These are phyloP conservation scores for Boehmeria nivea DNA, from an alignment of 306 rosid genomes.

Conservation along the genomic window DNA sequence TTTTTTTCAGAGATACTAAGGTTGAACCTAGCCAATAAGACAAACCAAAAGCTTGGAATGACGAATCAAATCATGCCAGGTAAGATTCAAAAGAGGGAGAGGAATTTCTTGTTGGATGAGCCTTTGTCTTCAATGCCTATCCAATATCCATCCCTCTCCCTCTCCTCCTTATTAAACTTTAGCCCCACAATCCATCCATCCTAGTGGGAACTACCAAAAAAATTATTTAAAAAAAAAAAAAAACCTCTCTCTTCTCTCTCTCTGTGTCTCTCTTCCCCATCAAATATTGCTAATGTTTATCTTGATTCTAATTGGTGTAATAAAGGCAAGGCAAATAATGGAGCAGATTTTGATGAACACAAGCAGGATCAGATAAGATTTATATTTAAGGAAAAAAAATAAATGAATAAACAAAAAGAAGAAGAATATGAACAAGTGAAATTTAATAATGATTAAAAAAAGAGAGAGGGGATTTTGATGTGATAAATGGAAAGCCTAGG, in stretches of 20 bases:
- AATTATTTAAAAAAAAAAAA: no score
- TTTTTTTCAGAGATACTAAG: constrained; percentile 19
- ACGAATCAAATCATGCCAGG: constrained; percentile 50
- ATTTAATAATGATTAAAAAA: no score
- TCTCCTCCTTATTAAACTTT: constrained; percentile 23
- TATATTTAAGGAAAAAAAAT: not conserved
- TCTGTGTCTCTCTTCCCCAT: not conserved
- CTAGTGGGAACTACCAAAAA: constrained; percentile 20
- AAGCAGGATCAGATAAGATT: constrained; percentile 26
- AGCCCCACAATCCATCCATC: constrained; percentile 78
- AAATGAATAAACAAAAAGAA: not conserved
- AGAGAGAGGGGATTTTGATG: not conserved
- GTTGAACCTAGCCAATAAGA: constrained; percentile 62
- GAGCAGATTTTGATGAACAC: constrained; percentile 27
- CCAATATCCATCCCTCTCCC: constrained; percentile 31
- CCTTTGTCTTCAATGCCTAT: constrained; percentile 34
- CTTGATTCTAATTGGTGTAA: constrained; percentile 22
- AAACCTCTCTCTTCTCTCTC: not conserved
- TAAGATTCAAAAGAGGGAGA: constrained; percentile 16
- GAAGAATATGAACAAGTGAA: not conserved
- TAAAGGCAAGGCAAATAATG: constrained; percentile 31
- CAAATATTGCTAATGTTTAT: constrained; percentile 25
- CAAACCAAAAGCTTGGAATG: constrained; percentile 36
- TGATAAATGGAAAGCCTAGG: not conserved
- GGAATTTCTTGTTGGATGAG: constrained; percentile 56